phyloP scores from a whole-genome alignment of 2,329 filamentous ascomycete genomes.

The Sarocladium kiliense region DNA sequence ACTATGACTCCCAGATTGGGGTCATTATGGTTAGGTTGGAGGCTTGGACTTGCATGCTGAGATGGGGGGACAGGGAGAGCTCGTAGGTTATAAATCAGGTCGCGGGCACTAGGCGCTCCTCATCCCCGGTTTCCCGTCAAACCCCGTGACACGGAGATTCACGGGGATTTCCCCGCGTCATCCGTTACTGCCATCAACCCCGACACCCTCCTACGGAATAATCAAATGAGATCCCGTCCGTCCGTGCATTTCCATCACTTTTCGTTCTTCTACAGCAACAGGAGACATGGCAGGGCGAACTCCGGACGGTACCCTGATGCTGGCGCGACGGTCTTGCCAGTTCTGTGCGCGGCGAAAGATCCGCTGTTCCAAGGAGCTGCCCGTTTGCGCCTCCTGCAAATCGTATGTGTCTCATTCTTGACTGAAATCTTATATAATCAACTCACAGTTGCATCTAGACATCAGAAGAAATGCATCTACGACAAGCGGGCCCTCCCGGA shows the following conservation, averaged over 20 bases:
- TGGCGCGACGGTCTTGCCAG: slow-evolving; percentile 2
- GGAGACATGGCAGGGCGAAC: background rate
- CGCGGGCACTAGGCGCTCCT: background rate
- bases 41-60: background rate
- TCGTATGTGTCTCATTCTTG: slow-evolving; percentile 1
- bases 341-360: slow-evolving; percentile 10
- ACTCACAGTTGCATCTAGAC: background rate
- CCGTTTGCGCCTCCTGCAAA: slow-evolving; percentile 9
- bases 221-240: background rate
- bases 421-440: background rate
- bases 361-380: slow-evolving; percentile 8
- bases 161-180: background rate
- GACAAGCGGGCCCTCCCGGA: background rate
- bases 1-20: too few species aligned
- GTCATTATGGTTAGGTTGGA: too few species aligned
- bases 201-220: background rate
- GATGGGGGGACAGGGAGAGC: background rate
- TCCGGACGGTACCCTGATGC: background rate
- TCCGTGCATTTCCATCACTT: background rate
- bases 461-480: slow-evolving; percentile 4
- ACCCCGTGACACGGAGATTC: background rate
- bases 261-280: background rate
- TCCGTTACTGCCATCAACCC: background rate
- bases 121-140: background rate
- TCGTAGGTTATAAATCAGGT: background rate